Conservation (phyloP, 768 basidiomycete species). For the Kwoniella dejecticola region DNA sequence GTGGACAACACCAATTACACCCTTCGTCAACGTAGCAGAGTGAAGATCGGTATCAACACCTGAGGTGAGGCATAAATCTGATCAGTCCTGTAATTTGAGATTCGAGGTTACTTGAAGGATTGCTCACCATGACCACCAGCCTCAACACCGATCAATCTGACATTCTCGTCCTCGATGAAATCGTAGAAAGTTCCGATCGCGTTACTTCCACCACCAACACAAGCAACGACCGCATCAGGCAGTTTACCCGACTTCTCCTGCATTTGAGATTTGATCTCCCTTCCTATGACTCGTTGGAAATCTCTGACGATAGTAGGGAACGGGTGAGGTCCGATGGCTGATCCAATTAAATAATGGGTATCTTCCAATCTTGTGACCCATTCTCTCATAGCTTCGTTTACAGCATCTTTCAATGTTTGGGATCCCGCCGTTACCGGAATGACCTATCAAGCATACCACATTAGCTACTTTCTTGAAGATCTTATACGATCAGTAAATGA, state of each 20-base stretch:
- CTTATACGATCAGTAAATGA: too few species aligned
- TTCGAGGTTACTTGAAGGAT: too few species aligned
- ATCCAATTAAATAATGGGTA: constrained; percentile 96
- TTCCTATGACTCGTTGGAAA: constrained; percentile 92
- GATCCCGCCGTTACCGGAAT: constrained; percentile 92
- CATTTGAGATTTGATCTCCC: constrained; percentile 90
- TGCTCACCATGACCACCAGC: constrained; percentile 88
- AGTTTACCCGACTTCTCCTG: constrained; percentile 73
- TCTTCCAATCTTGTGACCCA: constrained; percentile 95
- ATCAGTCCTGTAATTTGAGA: background rate
- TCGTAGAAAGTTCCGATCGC: constrained; percentile 98
- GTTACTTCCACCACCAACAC: constrained; percentile 96
- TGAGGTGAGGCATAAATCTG: constrained; percentile 37
- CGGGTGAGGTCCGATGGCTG: constrained; percentile 95
- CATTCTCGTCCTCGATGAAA: constrained; percentile 84
- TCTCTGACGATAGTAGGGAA: constrained; percentile 99
- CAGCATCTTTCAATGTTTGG: constrained; percentile 93
- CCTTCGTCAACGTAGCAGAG: constrained; percentile 89
- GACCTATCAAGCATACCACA: constrained; percentile 69
- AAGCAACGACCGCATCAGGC: constrained; percentile 91
- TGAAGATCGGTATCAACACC: constrained; percentile 81
- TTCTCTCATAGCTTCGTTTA: constrained; percentile 96
- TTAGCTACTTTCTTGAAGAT: too few species aligned
- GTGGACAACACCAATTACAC: constrained; percentile 90
- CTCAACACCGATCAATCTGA: constrained; percentile 89